Base-by-base conservation (phyloP, 1,284 basidiomycete species). In the Microbotryum scabiosae region DNA sequence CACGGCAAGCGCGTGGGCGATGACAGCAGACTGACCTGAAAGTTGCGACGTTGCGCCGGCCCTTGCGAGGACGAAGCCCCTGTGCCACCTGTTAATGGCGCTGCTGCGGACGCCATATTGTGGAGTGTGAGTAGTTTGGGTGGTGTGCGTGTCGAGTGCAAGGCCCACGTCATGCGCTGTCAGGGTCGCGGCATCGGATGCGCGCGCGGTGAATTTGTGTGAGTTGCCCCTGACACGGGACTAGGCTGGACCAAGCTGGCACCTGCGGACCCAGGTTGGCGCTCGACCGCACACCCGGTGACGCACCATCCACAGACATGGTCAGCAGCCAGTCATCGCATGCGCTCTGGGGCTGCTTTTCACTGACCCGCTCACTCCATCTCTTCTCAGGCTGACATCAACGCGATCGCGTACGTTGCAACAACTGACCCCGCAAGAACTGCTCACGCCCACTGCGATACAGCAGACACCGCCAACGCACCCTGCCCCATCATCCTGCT, bases 371-470 rank as follows among this genome's bases (percentile, higher is more conserved):
- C 36, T 41, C 14, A 52, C 44, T 67, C 63, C 66, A 63, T 70
- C 30, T 57, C 68, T 8, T 7, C 16, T 9, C 88, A 88, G 87
- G 82, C 83, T 62, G 86, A 90, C 76, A 81, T 86, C 73, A 81
- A 82, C 72, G 69, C 75, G 36, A 77, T 80, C 65, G 78, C 78
- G 23, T 73, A 74, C 23, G 51, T 32, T 43, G 18, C 10, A 45
- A 53, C n/a, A 20, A n/a, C n/a, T n/a, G n/a, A n/a, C n/a, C n/a
- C 54, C 23, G 75, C 23, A 32, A 20, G 86, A 70, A 84, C 83
- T 26, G 10, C 28, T 4, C 23, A 49, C 26, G 2, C 25, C 5
- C 5, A 48, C 25, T 5, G 25, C 47, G 12, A 14, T 49, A 1
- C 23, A 49, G 14, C 47, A 3, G 20, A 16, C 26, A 41, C 36